Base-by-base conservation (phyloP, 495 filamentous ascomycete species). In the Neurospora cerealis region DNA sequence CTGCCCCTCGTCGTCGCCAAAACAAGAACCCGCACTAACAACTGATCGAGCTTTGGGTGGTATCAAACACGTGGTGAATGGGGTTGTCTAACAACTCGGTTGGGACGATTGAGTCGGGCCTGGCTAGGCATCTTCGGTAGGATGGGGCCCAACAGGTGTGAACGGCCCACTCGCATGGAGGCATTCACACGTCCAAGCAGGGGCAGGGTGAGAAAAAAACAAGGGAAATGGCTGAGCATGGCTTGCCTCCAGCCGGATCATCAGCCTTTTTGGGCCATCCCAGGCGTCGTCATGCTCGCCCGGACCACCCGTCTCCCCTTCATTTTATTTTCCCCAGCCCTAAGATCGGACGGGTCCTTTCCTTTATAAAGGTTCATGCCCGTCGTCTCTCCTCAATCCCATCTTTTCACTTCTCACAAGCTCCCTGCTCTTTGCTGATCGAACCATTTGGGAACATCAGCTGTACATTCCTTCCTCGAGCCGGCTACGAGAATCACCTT, bases 391-490 rank as follows among this genome's bases (percentile, higher is more conserved):
- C 48, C 42, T 72, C 36, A 1, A 41, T 73, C 46, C 48, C 24
- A 69, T 73, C 44, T 75, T 70, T 71, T 76, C 74, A 66, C 75
- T 70, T 71, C 60, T 54, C 75, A 69, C 72, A 75, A 74, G 73
- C 76, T 71, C 69, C 76, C 74, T 73, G 71, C 75, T 75, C 75
- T 71, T 76, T 76, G 44, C 60, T 71, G 48, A 71, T 74, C 44
- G 74, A 70, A 34, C 44, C 71, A 66, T 41, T 71, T 69, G 74
- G 76, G 60, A 77, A 78, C 70, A 70, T 71, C 76, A 72, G 74
- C 73, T 76, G 70, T 78, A 74, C 83, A 79, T 82, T 83, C 80
- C 72, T 80, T 84, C 80, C 75, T 78, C 71, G 78, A 81, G 77
- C 80, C 78, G 78, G 82, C 83, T 83, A 81, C 78, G 78, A 70